Base-by-base conservation (phyloP, 345 rosid species). In the Combretum micranthum region DNA sequence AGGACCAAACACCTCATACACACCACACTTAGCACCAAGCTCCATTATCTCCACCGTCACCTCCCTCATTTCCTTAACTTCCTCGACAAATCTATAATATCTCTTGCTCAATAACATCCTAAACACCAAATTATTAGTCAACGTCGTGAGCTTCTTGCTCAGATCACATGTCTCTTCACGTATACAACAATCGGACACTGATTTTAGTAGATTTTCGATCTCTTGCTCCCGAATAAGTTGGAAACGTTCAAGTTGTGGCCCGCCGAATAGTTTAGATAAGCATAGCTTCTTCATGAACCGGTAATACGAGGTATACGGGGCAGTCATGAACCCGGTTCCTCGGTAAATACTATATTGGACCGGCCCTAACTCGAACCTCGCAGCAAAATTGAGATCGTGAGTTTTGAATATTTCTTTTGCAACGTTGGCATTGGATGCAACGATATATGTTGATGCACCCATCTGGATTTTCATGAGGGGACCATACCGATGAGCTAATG, bases 221-320 rank as follows among this genome's bases (percentile, higher is more conserved):
- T 83, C 85, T 12, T 77, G 46, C 15, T 77, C 81, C 4, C 75
- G 69, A 19, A 75, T 43, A 12, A 61, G 75, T 9, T 71, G 16
- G 62, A 77, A 84, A 26, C 69, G 77, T 20, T 74, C 71, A 17
- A 85, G 86, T 61, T 81, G 96, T 11, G 88, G 73, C 17, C 70
- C 84, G 9, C 83, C 42, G 13, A 88, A 71, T 20, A 85, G 88
- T 69, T 73, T 71, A 26, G 93, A 79, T 82, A 85, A 79, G 77
- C 90, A 70, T 12, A 88, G 64, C 73, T 85, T 85, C 69, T 83
- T 82, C 82, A 82, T 82, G 78, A 82, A 82, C 32, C 83, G 69
- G 77, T 78, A 78, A 61, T 82, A 82, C 19, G 75, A 73, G 8
- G 78, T 74, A 47, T 76, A 78, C 20, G 64, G 80, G 1, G 83